Percentiles rank a stretch among this genome's conserved stretches.
Conservation (phyloP, 176 grass and related monocot genomes). For the Bolboschoenus planiculmis region DNA sequence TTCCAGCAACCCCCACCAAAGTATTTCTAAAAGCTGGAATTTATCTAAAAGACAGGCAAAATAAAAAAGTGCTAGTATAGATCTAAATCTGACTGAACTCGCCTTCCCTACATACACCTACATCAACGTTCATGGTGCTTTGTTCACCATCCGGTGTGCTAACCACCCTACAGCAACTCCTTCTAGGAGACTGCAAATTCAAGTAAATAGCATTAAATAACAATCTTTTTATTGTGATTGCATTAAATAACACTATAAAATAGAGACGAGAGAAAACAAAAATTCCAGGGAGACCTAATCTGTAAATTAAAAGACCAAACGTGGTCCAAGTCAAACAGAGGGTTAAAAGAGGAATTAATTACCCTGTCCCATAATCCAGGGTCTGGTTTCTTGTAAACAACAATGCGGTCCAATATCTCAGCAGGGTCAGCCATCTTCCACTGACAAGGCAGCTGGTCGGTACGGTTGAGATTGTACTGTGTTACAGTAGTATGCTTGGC, state of each 20-base stretch:
- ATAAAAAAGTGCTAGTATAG: background rate
- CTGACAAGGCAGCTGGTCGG: slow-evolving; percentile 60
- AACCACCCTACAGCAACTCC: slow-evolving; percentile 75
- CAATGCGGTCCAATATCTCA: slow-evolving; percentile 55
- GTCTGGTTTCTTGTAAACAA: slow-evolving; percentile 81
- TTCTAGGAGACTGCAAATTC: slow-evolving; percentile 55
- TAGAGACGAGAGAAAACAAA: background rate
- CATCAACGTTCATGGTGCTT: slow-evolving; percentile 56
- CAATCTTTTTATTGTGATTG: background rate
- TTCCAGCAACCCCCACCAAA: background rate
- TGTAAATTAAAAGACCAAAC: background rate
- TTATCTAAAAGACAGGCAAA: background rate
- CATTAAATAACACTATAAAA: background rate
- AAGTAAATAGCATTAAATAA: slow-evolving; percentile 3
- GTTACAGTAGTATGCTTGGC: slow-evolving; percentile 58
- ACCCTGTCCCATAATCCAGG: slow-evolving; percentile 73
- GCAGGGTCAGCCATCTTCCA: slow-evolving; percentile 89
- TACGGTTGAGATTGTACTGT: slow-evolving; percentile 46
- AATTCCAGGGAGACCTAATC: too few species aligned
- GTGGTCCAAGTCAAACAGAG: background rate
- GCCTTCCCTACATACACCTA: slow-evolving; percentile 57
- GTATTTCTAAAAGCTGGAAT: background rate
- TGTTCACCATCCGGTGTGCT: slow-evolving; percentile 27
- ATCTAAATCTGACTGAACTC: slow-evolving; percentile 40
- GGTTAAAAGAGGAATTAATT: slow-evolving; percentile 1